Percentiles rank a stretch among this genome's conserved stretches.
Evolutionary conservation across 352 stramenopile genomes (phyloP).

Genomic region (Phytophthora megakarya): DNA sequence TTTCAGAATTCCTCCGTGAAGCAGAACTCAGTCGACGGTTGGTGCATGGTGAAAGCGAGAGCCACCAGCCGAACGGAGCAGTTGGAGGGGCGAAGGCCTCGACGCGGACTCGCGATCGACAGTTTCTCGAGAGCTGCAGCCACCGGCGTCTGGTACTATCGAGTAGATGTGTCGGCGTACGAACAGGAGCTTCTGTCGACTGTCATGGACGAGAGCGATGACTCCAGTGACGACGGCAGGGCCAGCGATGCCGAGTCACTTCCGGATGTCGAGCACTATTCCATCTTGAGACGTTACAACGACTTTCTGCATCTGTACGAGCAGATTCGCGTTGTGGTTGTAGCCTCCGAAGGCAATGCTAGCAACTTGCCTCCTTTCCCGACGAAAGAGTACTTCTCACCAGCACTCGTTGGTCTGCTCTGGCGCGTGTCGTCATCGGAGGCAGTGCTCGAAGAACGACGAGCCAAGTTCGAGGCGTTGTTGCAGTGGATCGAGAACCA

Average conservation of each 20-base stretch:
- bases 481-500: slow-evolving; percentile 69
- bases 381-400: slow-evolving; percentile 58
- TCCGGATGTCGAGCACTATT: slow-evolving; percentile 53
- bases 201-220: slow-evolving; percentile 22
- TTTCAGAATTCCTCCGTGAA: slow-evolving; percentile 12
- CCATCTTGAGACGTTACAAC: slow-evolving; percentile 67
- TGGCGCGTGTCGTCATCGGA: slow-evolving; percentile 52
- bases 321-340: slow-evolving; percentile 37
- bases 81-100: slow-evolving; percentile 14
- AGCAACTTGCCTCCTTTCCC: slow-evolving; percentile 51
- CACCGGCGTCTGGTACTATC: slow-evolving; percentile 74
- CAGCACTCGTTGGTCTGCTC: slow-evolving; percentile 50
- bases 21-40: neutral
- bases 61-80: slow-evolving; percentile 18
- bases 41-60: slow-evolving; percentile 27
- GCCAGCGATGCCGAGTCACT: slow-evolving; percentile 15
- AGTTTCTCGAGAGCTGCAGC: slow-evolving; percentile 48
- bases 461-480: slow-evolving; percentile 54
- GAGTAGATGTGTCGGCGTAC: slow-evolving; percentile 58
- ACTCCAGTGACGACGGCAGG: slow-evolving; percentile 29
- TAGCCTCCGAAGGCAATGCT: slow-evolving; percentile 12
- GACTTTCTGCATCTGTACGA: slow-evolving; percentile 68
- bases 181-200: slow-evolving; percentile 19
- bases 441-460: slow-evolving; percentile 57
- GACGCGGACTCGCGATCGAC: slow-evolving; percentile 48